Evolutionary conservation across 2,329 filamentous ascomycete genomes (phyloP).

Genomic region (Venturia oleaginea): DNA sequence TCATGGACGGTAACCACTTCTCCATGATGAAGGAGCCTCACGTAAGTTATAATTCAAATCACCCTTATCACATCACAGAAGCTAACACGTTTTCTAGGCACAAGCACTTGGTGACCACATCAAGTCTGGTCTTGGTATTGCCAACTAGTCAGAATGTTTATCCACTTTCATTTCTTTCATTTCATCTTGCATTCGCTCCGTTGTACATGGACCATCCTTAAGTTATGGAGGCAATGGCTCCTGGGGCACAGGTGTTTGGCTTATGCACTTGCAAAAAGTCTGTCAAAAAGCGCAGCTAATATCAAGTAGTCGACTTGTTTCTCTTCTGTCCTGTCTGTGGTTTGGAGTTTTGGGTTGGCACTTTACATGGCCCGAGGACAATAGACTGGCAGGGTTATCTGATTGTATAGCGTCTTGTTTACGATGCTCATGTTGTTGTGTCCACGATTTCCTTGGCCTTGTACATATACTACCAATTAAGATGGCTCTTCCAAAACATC

Average conservation of each 20-base stretch:
- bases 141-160: background rate
- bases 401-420: background rate
- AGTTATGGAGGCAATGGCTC: background rate
- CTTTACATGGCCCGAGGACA: background rate
- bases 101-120: conserved; percentile 13
- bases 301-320: background rate
- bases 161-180: background rate
- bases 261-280: background rate
- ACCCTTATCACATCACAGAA: too few species aligned
- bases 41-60: conserved; percentile 18
- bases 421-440: background rate
- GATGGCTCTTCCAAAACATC: background rate
- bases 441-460: background rate
- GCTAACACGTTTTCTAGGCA: conserved; percentile 9
- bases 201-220: conserved; percentile 1
- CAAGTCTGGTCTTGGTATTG: conserved; percentile 9
- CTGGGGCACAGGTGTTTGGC: background rate
- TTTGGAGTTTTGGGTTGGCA: background rate
- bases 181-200: background rate
- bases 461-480: background rate
- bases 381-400: background rate
- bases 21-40: conserved; percentile 61
- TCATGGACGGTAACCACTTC: conserved; percentile 67
- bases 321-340: background rate
- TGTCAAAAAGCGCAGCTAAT: background rate